Evolutionary conservation across 768 basidiomycete genomes (phyloP), one percentile per base, ranked within the genome.

Genomic region (Lactarius sp.): DNA sequence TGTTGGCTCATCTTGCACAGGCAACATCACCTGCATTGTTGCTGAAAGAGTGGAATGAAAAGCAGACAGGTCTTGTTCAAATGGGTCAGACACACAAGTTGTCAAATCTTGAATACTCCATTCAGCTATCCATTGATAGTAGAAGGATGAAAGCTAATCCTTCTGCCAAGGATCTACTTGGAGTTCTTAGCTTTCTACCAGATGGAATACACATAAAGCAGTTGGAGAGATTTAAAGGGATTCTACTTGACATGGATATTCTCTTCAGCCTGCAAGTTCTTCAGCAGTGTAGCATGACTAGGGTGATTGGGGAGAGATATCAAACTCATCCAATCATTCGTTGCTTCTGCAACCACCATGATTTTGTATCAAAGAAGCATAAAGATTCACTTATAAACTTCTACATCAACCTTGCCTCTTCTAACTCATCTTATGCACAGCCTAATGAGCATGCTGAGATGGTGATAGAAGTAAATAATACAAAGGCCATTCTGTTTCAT

Each of bases 1-100:
- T 63, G 4, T 20, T 63, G 37, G 56, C 56, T 12, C 56, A 58
- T 14, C 50, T 46, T 3, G 50, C 62, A 13, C 56, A 63, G 50
- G 33, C 56, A 2, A 33, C 37, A 22, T 33, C 47, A 22, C 20
- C 49, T 14, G 13, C 6, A 27, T n/a, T 42, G 22, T 16, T 63
- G 33, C 42, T 47, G 39, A 33, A 52, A 36, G 46, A 58, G 18
- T 63, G 62, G 62, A 41, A 39, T 20, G 50, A 42, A 33, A 37
- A 52, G 12, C 16, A 46, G 5, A 52, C 47, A 27, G 7, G 18
- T 7, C 36, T 58, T 5, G n/a, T 63, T 51, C 22, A 49, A n/a
- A 57, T 22, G 14, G 62, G 27, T 27, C 27, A 27, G 27, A 27
- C 27, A 27, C 27, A 27, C 2, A 27, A 27, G 27, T 27, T 27